A percentile compares a stretch with the other conserved stretches of the same genome.
These are phyloP conservation scores for Cicer chorassanicum DNA, from an alignment of 306 rosid genomes.

Conservation along the genomic window DNA sequence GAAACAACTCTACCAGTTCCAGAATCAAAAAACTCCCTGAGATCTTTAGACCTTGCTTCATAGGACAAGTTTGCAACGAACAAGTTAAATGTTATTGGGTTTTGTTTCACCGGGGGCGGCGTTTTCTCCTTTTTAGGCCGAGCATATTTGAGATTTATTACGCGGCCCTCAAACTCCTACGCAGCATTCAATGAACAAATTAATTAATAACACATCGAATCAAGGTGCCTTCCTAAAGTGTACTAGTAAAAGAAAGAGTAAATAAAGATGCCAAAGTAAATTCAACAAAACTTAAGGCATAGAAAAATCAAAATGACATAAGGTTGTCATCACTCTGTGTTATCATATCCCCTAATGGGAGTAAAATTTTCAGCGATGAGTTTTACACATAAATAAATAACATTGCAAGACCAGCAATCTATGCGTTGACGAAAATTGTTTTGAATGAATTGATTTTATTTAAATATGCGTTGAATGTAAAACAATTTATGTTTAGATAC, in stretches of 20 bases:
- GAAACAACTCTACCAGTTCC: slow-evolving; percentile 65
- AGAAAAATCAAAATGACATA: neutral
- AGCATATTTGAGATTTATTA: slow-evolving; percentile 69
- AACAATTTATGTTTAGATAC: too few species aligned
- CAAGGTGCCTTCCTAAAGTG: neutral
- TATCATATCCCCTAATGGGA: neutral
- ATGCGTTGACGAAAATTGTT: too few species aligned
- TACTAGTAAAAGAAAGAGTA: neutral
- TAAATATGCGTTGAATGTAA: too few species aligned
- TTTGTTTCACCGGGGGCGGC: slow-evolving; percentile 56
- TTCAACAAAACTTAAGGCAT: neutral
- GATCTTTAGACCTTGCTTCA: slow-evolving; percentile 77
- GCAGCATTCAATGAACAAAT: slow-evolving; percentile 37
- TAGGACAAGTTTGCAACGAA: slow-evolving; percentile 80
- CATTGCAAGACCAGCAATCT: neutral
- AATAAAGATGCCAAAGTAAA: slow-evolving; percentile 3
- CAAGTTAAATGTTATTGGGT: slow-evolving; percentile 73
- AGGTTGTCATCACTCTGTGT: neutral
- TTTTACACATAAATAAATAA: neutral
- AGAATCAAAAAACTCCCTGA: slow-evolving; percentile 70
- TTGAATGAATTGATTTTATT: too few species aligned
- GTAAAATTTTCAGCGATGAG: neutral
- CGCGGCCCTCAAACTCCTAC: slow-evolving; percentile 81
- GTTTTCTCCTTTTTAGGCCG: slow-evolving; percentile 58
- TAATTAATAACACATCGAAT: slow-evolving; percentile 3